Base-by-base conservation (phyloP, 257 asterid species). In the Paraleonurus japonicus region DNA sequence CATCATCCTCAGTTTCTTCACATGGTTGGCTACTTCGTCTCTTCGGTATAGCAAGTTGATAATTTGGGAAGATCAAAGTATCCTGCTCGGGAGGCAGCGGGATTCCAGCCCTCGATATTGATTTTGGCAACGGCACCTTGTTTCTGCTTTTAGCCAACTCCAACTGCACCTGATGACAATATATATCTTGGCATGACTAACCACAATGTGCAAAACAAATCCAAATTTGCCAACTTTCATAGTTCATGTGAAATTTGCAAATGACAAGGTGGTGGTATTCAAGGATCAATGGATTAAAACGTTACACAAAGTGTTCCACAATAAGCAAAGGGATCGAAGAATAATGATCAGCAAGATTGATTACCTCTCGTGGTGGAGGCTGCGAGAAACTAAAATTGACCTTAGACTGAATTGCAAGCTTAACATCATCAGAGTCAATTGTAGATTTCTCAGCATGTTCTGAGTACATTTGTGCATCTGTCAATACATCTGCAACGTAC, bases 291-390 rank as follows among this genome's bases (percentile, higher is more conserved):
- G 28, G 43, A 62, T 4, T 20, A 9, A 13, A 5, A 48, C 11
- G 10, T 4, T 5, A 16, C 26, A 17, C 12, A 51, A 51, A 22
- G 59, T 19, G 50, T 43, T 43, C 0, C 27, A 20, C 23, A 39
- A 10, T 1, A 4, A 11, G 2, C 27, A 32, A 9, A 4, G 33
- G 39, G 50, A 68, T 58, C 6, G 5, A 32, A 37, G 17, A 35
- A 37, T 0, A 30, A 3, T 13, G 51, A 45, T n/a, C 13, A 32
- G 64, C 2, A 27, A 47, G 32, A 63, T 75, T 85, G 32, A 59
- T 75, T 87, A 90, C 98, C 96, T 90, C 94, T n/a, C 97, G 85
- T 0, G 92, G 96, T 4, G 98, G 98, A 74, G 97, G 97, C 77
- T 90, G 98, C 0, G 97, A 88, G 94, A 93, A 90, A 81, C 96